phyloP scores from a whole-genome alignment of 2,329 filamentous ascomycete species.

The Chlorencoelia australis region DNA sequence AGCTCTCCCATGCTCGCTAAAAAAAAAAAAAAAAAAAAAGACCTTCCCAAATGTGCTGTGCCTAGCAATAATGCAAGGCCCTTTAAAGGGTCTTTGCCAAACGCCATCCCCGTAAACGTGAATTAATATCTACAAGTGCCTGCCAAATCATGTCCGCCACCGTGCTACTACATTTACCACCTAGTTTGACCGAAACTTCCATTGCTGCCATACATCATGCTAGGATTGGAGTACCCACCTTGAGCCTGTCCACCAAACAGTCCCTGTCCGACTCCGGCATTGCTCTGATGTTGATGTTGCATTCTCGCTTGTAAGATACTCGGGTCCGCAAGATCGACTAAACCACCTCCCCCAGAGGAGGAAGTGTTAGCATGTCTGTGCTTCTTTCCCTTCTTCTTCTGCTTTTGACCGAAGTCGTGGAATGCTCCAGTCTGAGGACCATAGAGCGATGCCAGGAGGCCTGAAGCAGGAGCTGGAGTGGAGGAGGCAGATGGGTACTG shows the following conservation, averaged over 20 bases:
- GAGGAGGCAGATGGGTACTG: slow-evolving; percentile 75
- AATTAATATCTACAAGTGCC: slow-evolving; percentile 26
- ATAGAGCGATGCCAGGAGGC: slow-evolving; percentile 86
- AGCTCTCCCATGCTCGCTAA: slow-evolving; percentile 39
- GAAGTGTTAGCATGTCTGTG: slow-evolving; percentile 99
- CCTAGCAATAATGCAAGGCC: slow-evolving; percentile 24
- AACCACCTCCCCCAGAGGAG: slow-evolving; percentile 97
- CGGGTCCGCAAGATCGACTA: slow-evolving; percentile 99
- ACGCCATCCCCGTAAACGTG: slow-evolving; percentile 25
- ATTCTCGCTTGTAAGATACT: slow-evolving; percentile 98
- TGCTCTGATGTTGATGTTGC: slow-evolving; percentile 77
- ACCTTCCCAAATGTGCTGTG: slow-evolving; percentile 25
- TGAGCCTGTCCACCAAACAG: slow-evolving; percentile 80
- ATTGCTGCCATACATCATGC: slow-evolving; percentile 64
- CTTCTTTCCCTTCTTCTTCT: slow-evolving; percentile 99
- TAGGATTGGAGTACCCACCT: slow-evolving; percentile 92
- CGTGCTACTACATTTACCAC: slow-evolving; percentile 43
- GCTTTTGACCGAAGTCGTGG: slow-evolving; percentile 89
- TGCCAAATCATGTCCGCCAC: slow-evolving; percentile 18
- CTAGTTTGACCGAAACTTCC: slow-evolving; percentile 44
- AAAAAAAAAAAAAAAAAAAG: no score
- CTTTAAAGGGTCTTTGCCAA: slow-evolving; percentile 20
- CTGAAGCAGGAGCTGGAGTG: slow-evolving; percentile 79
- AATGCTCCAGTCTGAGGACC: slow-evolving; percentile 75
- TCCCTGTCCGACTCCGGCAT: slow-evolving; percentile 77